Percentiles rank a stretch among this genome's conserved stretches.
These are phyloP conservation scores for Cicer pinnatifidum DNA, from an alignment of 306 rosid species.

Conservation along the genomic window DNA sequence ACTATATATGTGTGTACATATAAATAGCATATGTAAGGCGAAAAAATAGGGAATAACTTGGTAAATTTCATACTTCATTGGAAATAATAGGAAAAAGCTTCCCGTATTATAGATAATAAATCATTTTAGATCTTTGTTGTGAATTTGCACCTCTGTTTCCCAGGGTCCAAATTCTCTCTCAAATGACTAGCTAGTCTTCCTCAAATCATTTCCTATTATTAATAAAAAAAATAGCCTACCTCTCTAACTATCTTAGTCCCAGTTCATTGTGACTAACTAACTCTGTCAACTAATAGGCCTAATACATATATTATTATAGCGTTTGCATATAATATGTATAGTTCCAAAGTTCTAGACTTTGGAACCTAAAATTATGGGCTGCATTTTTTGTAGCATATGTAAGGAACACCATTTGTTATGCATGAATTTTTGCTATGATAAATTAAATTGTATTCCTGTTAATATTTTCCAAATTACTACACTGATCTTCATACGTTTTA, in stretches of 20 bases:
- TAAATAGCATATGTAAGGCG: not conserved
- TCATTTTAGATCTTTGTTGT: not conserved
- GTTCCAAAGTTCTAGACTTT: not conserved
- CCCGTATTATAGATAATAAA: not conserved
- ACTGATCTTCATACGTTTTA: slow-evolving; percentile 19
- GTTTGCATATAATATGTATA: not conserved
- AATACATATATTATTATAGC: slow-evolving; percentile 5
- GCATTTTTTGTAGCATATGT: not conserved
- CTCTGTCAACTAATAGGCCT: not conserved
- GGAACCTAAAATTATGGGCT: slow-evolving; percentile 6
- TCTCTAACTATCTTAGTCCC: not conserved
- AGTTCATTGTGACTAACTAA: not conserved
- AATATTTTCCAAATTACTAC: slow-evolving; percentile 6
- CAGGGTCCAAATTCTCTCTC: not conserved
- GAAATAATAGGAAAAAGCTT: not conserved
- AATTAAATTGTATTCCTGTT: not conserved
- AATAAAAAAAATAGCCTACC: not conserved
- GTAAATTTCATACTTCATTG: slow-evolving; percentile 7
- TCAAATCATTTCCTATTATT: not conserved
- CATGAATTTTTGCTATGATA: slow-evolving; percentile 1
- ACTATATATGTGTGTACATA: not conserved
- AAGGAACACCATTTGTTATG: slow-evolving; percentile 5
- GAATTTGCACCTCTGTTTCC: not conserved
- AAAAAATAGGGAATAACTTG: not conserved
- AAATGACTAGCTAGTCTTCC: not conserved